Evolutionary conservation across 176 grass and related monocot species (phyloP), one percentile per base, ranked within the genome.

Genomic region (Raddia distichophylla): DNA sequence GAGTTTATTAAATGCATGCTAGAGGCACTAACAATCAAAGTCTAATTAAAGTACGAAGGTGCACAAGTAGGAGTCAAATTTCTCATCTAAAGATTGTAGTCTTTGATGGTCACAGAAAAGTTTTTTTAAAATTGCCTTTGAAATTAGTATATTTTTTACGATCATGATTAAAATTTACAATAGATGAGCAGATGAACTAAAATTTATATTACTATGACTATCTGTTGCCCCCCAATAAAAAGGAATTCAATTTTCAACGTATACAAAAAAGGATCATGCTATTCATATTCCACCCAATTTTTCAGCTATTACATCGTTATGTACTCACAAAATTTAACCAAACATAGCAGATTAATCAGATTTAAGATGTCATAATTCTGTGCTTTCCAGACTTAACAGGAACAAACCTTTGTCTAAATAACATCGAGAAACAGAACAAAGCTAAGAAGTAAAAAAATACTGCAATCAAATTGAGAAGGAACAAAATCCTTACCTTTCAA

Each of bases 401-500:
- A 73, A 20, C 19, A 74, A 45, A 2, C 46, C 10, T 74, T 5
- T 11, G 37, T 0, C 16, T 13, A 16, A 33, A 61, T 37, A 49
- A 52, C 15, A 66, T 33, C 5, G 8, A 60, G 52, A 57, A 43
- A 61, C 20, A 43, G 9, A 57, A 19, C 71, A 2, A 56, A 72
- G 9, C 4, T 2, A 59, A 32, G 19, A 49, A 77, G 14, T 8
- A 42, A 40, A 61, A 3, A 52, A 16, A 1, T 0, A 12, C 14
- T 19, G 6, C 34, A 6, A 56, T 48, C 54, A 47, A 68, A 60
- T 33, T 9, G 48, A 56, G n/a, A 35, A 56, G 16, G 9, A 16
- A 35, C 8, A 75, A 11, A 2, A 71, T 17, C 0, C 22, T 71
- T 82, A 91, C 85, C 89, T 54, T 69, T 91, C 13, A 91, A 56